A percentile compares a stretch with the other conserved stretches of the same genome.
Conservation (phyloP, 768 basidiomycete genomes). For the Termitomyces sp. region DNA sequence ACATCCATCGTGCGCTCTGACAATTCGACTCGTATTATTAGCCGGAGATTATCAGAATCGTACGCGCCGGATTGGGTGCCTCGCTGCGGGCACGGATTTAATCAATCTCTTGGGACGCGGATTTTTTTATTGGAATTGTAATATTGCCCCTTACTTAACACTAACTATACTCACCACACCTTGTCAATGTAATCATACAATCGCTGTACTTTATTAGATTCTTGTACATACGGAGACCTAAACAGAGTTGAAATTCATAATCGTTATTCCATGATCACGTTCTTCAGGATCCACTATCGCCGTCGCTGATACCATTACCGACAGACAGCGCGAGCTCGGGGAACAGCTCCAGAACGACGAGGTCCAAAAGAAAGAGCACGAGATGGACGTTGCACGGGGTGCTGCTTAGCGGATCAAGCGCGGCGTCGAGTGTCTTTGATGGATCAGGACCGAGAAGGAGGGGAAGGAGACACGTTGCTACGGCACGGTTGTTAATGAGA, state of each 20-base stretch:
- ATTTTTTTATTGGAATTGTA: too few relatives aligned
- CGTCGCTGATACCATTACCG: background rate
- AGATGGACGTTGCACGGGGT: conserved; percentile 78
- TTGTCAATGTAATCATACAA: too few relatives aligned
- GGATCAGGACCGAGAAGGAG: conserved; percentile 56
- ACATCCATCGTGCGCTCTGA: background rate
- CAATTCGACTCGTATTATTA: background rate
- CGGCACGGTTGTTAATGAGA: background rate
- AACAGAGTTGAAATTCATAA: too few relatives aligned
- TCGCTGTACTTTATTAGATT: too few relatives aligned
- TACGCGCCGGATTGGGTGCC: background rate
- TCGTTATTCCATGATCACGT: background rate
- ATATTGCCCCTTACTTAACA: too few relatives aligned
- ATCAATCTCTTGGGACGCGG: background rate
- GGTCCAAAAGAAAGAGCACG: conserved; percentile 69
- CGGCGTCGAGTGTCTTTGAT: conserved; percentile 43
- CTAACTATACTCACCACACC: too few relatives aligned
- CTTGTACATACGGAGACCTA: too few relatives aligned
- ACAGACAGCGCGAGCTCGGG: conserved; percentile 57
- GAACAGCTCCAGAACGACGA: conserved; percentile 65
- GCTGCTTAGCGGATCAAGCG: conserved; percentile 60
- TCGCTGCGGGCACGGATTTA: background rate
- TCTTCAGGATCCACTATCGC: background rate
- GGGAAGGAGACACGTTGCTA: conserved; percentile 39
- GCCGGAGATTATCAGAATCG: background rate